Evolutionary conservation across 352 stramenopile genomes (phyloP).

Genomic region (Pythium guiyangense): DNA sequence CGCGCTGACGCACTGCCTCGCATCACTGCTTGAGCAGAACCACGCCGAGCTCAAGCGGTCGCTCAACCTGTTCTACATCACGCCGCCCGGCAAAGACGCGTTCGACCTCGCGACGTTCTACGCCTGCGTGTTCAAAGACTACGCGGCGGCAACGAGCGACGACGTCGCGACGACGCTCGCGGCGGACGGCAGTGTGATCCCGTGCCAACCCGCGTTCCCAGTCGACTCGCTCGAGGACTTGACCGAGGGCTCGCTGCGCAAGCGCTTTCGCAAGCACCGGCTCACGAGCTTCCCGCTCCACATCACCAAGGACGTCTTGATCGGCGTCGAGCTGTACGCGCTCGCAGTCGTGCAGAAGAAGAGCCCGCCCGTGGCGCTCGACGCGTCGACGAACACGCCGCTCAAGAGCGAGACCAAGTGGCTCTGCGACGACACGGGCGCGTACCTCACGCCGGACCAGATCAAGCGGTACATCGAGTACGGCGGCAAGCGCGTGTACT

Average conservation of each 20-base stretch:
- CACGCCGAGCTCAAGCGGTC: slow-evolving; percentile 73
- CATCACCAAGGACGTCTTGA: slow-evolving; percentile 69
- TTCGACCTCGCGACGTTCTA: slow-evolving; percentile 71
- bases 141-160: slow-evolving; percentile 18
- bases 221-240: slow-evolving; percentile 73
- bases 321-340: slow-evolving; percentile 75
- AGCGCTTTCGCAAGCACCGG: slow-evolving; percentile 74
- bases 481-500: slow-evolving; percentile 75
- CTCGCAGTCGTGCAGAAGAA: slow-evolving; percentile 59
- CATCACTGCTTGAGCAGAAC: slow-evolving; percentile 28
- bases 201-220: slow-evolving; percentile 63
- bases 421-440: slow-evolving; percentile 79
- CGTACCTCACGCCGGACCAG: slow-evolving; percentile 63
- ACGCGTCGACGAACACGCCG: slow-evolving; percentile 68
- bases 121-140: slow-evolving; percentile 63
- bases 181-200: slow-evolving; percentile 10
- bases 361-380: slow-evolving; percentile 48
- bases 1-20: neutral
- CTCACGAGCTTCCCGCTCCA: slow-evolving; percentile 60
- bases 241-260: slow-evolving; percentile 72
- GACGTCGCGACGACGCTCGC: slow-evolving; percentile 15
- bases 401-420: slow-evolving; percentile 82
- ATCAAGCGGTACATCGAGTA: slow-evolving; percentile 78
- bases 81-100: slow-evolving; percentile 34
- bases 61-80: slow-evolving; percentile 79